Conservation (phyloP, 176 grass and related monocot species). For the Chrysopogon serrulatus region DNA sequence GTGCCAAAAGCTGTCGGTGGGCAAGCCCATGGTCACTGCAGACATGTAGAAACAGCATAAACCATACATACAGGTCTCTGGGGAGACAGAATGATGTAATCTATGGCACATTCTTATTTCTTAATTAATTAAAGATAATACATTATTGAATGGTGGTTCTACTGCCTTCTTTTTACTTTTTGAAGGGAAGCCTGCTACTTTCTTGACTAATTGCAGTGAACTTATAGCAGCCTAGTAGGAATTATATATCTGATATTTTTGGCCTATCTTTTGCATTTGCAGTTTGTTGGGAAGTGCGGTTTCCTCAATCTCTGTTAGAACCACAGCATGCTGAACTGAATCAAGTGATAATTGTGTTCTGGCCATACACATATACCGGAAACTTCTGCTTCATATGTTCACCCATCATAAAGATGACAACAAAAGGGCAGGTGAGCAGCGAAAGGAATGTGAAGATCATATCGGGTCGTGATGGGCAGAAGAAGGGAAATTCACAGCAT, state of each 20-base stretch:
- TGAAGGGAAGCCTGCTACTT: background rate
- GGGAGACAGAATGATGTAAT: slow-evolving; percentile 32
- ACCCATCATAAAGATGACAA: slow-evolving; percentile 35
- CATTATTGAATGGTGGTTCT: background rate
- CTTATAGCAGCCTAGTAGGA: background rate
- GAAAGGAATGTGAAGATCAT: slow-evolving; percentile 29
- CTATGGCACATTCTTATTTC: slow-evolving; percentile 9
- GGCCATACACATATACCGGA: slow-evolving; percentile 3
- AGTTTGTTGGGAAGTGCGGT: background rate
- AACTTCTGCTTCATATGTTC: slow-evolving; percentile 39
- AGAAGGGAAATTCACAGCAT: slow-evolving; percentile 35
- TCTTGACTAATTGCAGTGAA: background rate
- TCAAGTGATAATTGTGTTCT: slow-evolving; percentile 3
- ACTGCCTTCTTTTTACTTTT: background rate
- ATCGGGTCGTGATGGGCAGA: slow-evolving; percentile 19
- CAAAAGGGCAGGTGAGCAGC: slow-evolving; percentile 37
- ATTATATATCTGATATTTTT: slow-evolving; percentile 9
- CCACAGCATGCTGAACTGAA: slow-evolving; percentile 6
- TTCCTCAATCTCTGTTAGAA: background rate
- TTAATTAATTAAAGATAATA: slow-evolving; percentile 10
- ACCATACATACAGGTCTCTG: slow-evolving; percentile 3
- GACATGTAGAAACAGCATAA: slow-evolving; percentile 18
- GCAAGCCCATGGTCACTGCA: background rate
- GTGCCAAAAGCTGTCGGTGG: slow-evolving; percentile 17
- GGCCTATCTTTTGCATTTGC: background rate